Evolutionary conservation across 2,329 filamentous ascomycete genomes (phyloP), one percentile per base, ranked within the genome.

Genomic region (Ophiognomonia clavigignenti-juglandacearum): DNA sequence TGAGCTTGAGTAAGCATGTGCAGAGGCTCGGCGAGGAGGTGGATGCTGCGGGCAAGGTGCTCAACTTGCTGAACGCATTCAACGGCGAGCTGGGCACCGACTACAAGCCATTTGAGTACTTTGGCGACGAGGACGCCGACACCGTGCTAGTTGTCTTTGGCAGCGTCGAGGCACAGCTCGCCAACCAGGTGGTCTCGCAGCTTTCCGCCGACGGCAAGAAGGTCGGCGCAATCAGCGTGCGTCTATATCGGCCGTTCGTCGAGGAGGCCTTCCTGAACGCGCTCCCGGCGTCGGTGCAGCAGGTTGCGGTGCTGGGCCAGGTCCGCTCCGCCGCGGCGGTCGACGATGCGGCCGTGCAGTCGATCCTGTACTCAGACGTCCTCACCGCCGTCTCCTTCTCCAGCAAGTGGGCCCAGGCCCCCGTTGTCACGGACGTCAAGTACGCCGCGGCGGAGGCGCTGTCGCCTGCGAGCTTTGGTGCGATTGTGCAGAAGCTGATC

Each of bases 41-140:
- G 8, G 85, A 88, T 62, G 73, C 74, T 40, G 85, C 88, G 51
- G 85, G 82, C 45, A 88, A 86, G 67, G 72, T 86, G 3, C 66
- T 83, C 29, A 81, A 82, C 52, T 71, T 92, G 7, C 73, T 95
- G 40, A 75, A 82, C 51, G 78, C 83, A 14, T 84, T 95, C 68
- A 98, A 97, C 67, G 81, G 82, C 53, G 90, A 97, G 71, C 82
- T 98, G 20, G 93, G 92, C 49, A 97, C 93, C 37, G 83, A 92
- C 55, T 98, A 98, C 65, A 80, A 85, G 59, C 82, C 89, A 6
- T 98, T 97, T 58, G 93, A 98, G 70, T 98, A 98, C 71, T 80
- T 85, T 59, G 93, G 93, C 20, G 89, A 97, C 62, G 73, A 80
- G 40, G 73, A 82, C 36, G 82, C 93, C 4, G 86, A 92, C 55